Evolutionary conservation across 306 rosid genomes (phyloP), one percentile per base, ranked within the genome.

Genomic region (Lathyrus oleraceus): DNA sequence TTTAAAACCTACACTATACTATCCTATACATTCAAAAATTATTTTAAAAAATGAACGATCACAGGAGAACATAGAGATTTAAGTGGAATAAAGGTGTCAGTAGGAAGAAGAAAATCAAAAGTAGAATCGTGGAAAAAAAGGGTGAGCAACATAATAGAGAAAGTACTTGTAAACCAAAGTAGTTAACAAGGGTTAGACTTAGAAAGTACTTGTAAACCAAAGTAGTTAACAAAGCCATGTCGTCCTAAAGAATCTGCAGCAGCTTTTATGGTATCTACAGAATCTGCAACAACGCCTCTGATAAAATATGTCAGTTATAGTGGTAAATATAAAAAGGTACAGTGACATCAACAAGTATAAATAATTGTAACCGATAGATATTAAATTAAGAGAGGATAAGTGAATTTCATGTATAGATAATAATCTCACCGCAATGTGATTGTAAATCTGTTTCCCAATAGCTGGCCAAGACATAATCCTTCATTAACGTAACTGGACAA

Each of bases 201-300:
- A 76, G 80, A 78, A 74, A 56, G 73, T 83, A 94, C 99, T 83
- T 94, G 99, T 75, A 94, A 84, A 76, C 99, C 99, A 74, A 88
- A 94, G 87, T 94, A 94, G 84, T 94, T 94, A 70, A 94, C 84
- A 83, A 94, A 94, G 65, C 97, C 99, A 65, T 69, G 81, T 73
- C 66, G 83, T 73, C 99, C 97, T 66, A 91, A 76, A 73, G 95
- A 89, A 74, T 79, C 87, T 75, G 95, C 92, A 47, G 97, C 81
- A 69, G 92, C 87, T 74, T 84, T 91, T 71, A 94, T 85, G 71
- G 77, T 82, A 73, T 87, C 92, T 69, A 86, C 99, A 77, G 95
- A 88, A 78, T 88, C 89, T 78, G 97, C 86, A 84, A 91, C 88
- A 84, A 94, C 85, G 65, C 97, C 99, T 86, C 99, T 94, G 95